Conservation (phyloP, 495 filamentous ascomycete genomes). For the Lophiostoma macrostomum region DNA sequence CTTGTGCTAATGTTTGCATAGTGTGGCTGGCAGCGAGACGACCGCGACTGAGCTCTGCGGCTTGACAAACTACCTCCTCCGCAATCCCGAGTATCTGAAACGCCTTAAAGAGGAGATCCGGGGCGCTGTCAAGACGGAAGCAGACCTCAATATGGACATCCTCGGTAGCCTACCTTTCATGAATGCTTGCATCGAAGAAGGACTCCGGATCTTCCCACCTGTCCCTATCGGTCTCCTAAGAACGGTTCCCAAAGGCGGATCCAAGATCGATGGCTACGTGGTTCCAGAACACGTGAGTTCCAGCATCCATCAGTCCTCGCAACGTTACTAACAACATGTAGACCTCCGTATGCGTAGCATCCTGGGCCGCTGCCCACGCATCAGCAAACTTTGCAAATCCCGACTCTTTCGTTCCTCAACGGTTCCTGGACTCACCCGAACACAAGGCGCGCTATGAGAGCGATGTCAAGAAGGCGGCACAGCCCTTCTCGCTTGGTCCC, state of each 20-base stretch:
- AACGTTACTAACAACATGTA: not conserved
- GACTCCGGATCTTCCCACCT: slow-evolving; percentile 53
- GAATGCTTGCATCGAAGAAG: slow-evolving; percentile 51
- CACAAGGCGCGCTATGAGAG: slow-evolving; percentile 7
- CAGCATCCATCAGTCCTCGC: not conserved
- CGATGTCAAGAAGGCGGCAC: slow-evolving; percentile 34
- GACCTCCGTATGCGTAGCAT: slow-evolving; percentile 26
- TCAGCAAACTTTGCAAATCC: slow-evolving; percentile 33
- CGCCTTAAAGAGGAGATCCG: slow-evolving; percentile 32
- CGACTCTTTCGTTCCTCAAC: slow-evolving; percentile 38
- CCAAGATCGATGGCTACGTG: slow-evolving; percentile 40
- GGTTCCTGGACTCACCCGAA: slow-evolving; percentile 24
- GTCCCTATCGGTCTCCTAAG: slow-evolving; percentile 49
- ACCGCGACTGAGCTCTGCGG: slow-evolving; percentile 37
- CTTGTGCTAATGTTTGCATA: not conserved
- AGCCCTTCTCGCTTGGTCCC: slow-evolving; percentile 37
- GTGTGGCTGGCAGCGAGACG: slow-evolving; percentile 42
- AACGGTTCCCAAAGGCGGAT: slow-evolving; percentile 46
- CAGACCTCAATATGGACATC: slow-evolving; percentile 36
- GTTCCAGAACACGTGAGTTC: slow-evolving; percentile 40
- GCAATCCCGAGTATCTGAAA: slow-evolving; percentile 23
- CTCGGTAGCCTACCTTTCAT: slow-evolving; percentile 44
- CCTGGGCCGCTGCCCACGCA: slow-evolving; percentile 28
- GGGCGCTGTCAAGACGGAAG: slow-evolving; percentile 20
- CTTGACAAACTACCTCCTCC: slow-evolving; percentile 29